A percentile compares a stretch with the other conserved stretches of the same genome.
Evolutionary conservation across 768 basidiomycete genomes (phyloP).

Genomic region (Mycena venus): DNA sequence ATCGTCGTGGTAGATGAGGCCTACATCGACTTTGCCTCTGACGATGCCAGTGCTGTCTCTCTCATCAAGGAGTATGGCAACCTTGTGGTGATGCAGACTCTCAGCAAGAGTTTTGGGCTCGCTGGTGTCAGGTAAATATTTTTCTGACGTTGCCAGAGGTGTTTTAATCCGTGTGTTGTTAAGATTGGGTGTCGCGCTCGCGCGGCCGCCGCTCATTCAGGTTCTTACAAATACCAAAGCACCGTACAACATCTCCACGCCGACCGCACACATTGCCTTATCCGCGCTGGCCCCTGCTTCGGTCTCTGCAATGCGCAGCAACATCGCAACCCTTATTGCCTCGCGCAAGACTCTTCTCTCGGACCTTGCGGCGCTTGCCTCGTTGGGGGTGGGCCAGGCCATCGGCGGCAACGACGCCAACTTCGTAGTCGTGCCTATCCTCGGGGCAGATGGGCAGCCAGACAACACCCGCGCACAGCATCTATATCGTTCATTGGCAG

Average conservation of each 20-base stretch:
- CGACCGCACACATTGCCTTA: constrained; percentile 86
- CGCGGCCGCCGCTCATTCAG: constrained; percentile 91
- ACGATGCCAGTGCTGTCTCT: constrained; percentile 71
- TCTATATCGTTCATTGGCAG: constrained; percentile 88
- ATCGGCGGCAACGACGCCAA: constrained; percentile 93
- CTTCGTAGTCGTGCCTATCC: constrained; percentile 87
- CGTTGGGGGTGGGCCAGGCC: constrained; percentile 71
- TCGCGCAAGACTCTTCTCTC: constrained; percentile 70
- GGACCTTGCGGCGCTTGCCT: constrained; percentile 59
- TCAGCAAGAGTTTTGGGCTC: constrained; percentile 96
- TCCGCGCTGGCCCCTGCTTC: constrained; percentile 81
- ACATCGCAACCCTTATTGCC: constrained; percentile 68
- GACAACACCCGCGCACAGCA: constrained; percentile 72
- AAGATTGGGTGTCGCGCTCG: constrained; percentile 91
- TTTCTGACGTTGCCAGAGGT: neutral
- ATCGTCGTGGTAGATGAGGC: constrained; percentile 97
- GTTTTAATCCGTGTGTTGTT: neutral
- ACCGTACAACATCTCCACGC: constrained; percentile 95
- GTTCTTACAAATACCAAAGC: constrained; percentile 96
- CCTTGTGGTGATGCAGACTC: constrained; percentile 94
- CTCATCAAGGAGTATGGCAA: constrained; percentile 89
- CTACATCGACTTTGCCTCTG: constrained; percentile 92
- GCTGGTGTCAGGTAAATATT: constrained; percentile 89
- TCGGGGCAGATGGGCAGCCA: constrained; percentile 60
- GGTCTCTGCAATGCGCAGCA: constrained; percentile 72